Base-by-base conservation (phyloP, 495 filamentous ascomycete species). In the Aspergillus ostianus region DNA sequence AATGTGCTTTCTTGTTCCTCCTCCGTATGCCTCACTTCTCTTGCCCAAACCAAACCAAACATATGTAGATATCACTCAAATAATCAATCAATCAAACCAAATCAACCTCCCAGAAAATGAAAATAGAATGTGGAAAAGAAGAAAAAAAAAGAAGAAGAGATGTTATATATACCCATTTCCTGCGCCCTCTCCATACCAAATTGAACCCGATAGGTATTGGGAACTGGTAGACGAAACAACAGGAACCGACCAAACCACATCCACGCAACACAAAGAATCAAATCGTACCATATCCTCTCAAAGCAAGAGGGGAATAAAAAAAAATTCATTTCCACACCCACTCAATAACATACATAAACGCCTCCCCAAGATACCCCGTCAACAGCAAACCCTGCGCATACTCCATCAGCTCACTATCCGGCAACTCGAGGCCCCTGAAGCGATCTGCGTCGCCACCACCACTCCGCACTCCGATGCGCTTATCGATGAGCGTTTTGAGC, bases 271-370 rank as follows among this genome's bases (percentile, higher is more conserved):
- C n/a, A n/a, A n/a, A n/a, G n/a, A n/a, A n/a, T n/a, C n/a, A n/a
- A n/a, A n/a, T n/a, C n/a, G n/a, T n/a, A n/a, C n/a, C n/a, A n/a
- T n/a, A n/a, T n/a, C n/a, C n/a, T n/a, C n/a, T n/a, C n/a, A n/a
- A n/a, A n/a, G n/a, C n/a, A n/a, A n/a, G n/a, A n/a, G n/a, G n/a
- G n/a, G n/a, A n/a, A n/a, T n/a, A n/a, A n/a, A n/a, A n/a, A n/a
- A n/a, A n/a, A n/a, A n/a, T n/a, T n/a, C 32, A 67, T 44, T 62
- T 67, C 65, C 64, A 73, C 46, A 56, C 64, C 70, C 70, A 73
- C 59, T 70, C 70, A 60, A 73, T 50, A 54, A 73, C 66, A 64
- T 73, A 71, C 67, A 71, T 69, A 17, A 73, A 70, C 18, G 61
- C 62, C 48, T 71, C 64, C 2, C 62, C 67, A 30, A 69, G 46